These are phyloP conservation scores for Candida nonsorbophila DNA, from an alignment of 805 yeast genomes.

Conservation along the genomic window DNA sequence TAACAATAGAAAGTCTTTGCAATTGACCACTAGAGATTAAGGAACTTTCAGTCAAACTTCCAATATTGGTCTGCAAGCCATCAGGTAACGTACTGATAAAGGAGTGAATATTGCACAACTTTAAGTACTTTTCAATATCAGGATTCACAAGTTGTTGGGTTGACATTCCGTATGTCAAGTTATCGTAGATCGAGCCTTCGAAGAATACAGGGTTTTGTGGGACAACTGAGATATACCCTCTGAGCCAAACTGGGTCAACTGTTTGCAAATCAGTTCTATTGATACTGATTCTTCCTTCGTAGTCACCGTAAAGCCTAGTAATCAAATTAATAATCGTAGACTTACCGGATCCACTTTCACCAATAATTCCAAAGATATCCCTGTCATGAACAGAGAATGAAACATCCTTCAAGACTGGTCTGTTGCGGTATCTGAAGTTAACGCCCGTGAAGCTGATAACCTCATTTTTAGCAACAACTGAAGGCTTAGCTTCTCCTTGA, in stretches of 20 bases:
- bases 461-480: conserved; percentile 1
- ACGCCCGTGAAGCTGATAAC: conserved; percentile 41
- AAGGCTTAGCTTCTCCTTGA: conserved; percentile 28
- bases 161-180: conserved; percentile 56
- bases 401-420: conserved; percentile 32
- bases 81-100: conserved; percentile 52
- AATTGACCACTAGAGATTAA: conserved; percentile 86
- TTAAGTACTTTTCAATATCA: conserved; percentile 35
- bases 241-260: conserved; percentile 42
- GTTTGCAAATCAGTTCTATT: conserved; percentile 38
- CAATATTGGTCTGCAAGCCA: conserved; percentile 55
- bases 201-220: conserved; percentile 71
- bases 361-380: conserved; percentile 64
- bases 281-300: conserved; percentile 35
- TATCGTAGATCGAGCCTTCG: conserved; percentile 68
- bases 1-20: conserved; percentile 78
- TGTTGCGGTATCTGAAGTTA: conserved; percentile 44
- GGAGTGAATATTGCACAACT: conserved; percentile 45
- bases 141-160: conserved; percentile 14
- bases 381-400: conserved; percentile 38
- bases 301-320: conserved; percentile 44
- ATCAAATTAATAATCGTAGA: conserved; percentile 65
- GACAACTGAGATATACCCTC: conserved; percentile 60
- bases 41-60: conserved; percentile 26
- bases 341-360: conserved; percentile 90